phyloP scores from a whole-genome alignment of 176 grass and related monocot genomes.

The Avena atlantica region DNA sequence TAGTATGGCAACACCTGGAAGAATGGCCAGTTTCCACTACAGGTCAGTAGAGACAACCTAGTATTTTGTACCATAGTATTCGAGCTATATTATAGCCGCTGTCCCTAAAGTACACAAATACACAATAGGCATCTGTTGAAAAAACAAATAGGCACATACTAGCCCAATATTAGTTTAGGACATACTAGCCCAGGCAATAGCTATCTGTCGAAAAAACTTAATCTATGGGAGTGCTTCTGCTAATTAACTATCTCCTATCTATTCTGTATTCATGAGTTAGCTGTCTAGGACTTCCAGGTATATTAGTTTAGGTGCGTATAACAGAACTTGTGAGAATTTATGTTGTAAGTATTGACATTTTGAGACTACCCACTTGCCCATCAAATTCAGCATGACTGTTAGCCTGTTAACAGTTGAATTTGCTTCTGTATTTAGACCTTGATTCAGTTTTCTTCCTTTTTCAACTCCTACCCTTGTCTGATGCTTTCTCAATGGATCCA shows the following conservation, averaged over 20 bases:
- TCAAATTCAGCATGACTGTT: background rate
- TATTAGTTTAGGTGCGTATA: conserved; percentile 15
- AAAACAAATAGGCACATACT: background rate
- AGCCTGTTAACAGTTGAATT: background rate
- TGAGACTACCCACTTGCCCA: background rate
- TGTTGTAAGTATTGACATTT: background rate
- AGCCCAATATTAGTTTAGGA: too few relatives aligned
- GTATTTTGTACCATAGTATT: background rate
- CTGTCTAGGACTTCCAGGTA: background rate
- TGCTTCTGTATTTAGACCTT: background rate
- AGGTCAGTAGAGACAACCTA: conserved; percentile 45
- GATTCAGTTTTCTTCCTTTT: background rate
- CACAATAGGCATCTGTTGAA: background rate
- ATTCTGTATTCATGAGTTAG: conserved; percentile 20
- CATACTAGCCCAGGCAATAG: conserved; percentile 34
- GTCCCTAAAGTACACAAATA: background rate
- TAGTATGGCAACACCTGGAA: conserved; percentile 51
- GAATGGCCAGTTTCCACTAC: conserved; percentile 69
- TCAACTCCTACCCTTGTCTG: background rate
- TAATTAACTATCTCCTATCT: background rate
- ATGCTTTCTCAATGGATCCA: conserved; percentile 29
- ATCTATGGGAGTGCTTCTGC: background rate
- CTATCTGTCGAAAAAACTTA: background rate
- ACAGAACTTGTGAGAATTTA: background rate
- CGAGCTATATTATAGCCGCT: conserved; percentile 8